phyloP scores from a whole-genome alignment of 352 stramenopile genomes.

The Pythium angustatum region DNA sequence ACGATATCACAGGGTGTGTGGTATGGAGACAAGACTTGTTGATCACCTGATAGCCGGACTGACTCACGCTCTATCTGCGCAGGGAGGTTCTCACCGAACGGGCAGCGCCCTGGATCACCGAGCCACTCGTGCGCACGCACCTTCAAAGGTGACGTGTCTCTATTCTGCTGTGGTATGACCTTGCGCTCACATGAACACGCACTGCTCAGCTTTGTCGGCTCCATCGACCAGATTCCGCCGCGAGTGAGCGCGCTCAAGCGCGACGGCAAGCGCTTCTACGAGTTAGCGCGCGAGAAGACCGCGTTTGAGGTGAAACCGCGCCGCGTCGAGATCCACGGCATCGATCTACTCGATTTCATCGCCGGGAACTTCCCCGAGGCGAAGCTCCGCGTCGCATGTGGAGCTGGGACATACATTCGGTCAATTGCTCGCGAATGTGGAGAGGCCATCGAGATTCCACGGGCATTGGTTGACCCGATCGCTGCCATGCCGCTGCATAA shows the following conservation, averaged over 20 bases:
- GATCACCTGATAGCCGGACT: background rate
- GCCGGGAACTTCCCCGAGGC: constrained; percentile 59
- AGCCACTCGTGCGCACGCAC: constrained; percentile 33
- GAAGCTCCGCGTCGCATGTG: constrained; percentile 65
- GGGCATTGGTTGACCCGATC: constrained; percentile 19
- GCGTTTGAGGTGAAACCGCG: constrained; percentile 61
- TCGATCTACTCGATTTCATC: constrained; percentile 56
- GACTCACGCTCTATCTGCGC: background rate
- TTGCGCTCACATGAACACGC: background rate
- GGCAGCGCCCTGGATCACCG: constrained; percentile 58
- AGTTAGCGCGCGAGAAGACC: constrained; percentile 62
- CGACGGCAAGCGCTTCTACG: constrained; percentile 78
- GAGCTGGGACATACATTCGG: constrained; percentile 82
- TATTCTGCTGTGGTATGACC: background rate
- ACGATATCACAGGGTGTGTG: constrained; percentile 76
- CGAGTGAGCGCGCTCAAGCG: constrained; percentile 80
- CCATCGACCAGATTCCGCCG: constrained; percentile 77
- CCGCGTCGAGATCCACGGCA: constrained; percentile 61
- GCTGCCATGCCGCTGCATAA: constrained; percentile 26
- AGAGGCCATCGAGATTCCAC: constrained; percentile 54
- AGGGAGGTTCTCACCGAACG: constrained; percentile 54
- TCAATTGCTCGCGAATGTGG: constrained; percentile 86
- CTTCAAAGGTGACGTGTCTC: constrained; percentile 43
- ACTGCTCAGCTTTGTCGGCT: constrained; percentile 60
- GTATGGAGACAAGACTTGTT: background rate